A percentile compares a stretch with the other conserved stretches of the same genome.
These are phyloP conservation scores for Cercospora nicotianae DNA, from an alignment of 2,329 filamentous ascomycete species.

Conservation along the genomic window DNA sequence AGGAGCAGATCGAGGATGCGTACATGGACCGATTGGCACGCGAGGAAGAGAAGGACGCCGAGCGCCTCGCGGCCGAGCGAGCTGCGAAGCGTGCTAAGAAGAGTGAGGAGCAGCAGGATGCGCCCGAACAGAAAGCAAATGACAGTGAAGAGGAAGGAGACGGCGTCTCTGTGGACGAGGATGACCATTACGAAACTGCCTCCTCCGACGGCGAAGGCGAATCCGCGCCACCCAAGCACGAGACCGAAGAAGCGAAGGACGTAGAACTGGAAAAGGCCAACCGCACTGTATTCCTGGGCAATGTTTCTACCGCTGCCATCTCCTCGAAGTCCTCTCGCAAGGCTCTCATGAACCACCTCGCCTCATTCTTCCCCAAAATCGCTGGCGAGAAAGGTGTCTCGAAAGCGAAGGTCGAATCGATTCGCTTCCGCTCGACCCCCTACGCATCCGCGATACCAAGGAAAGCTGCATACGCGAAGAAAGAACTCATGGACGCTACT, in stretches of 20 bases:
- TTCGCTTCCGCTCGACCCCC: constrained; percentile 91
- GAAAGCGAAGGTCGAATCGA: constrained; percentile 76
- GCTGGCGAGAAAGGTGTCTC: constrained; percentile 48
- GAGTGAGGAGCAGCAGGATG: constrained; percentile 22
- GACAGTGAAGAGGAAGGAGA: constrained; percentile 31
- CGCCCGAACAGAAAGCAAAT: constrained; percentile 26
- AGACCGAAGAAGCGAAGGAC: constrained; percentile 48
- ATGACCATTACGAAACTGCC: constrained; percentile 27
- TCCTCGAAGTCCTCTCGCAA: constrained; percentile 80
- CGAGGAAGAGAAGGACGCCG: constrained; percentile 43
- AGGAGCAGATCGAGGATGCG: constrained; percentile 67
- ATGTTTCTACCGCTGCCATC: constrained; percentile 81
- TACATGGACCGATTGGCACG: constrained; percentile 66
- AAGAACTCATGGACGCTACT: constrained; percentile 85
- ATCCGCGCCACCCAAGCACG: constrained; percentile 60
- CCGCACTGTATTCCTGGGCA: constrained; percentile 89
- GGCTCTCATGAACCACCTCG: constrained; percentile 71
- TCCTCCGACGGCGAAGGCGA: constrained; percentile 44
- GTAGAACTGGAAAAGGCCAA: constrained; percentile 78
- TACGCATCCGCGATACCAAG: constrained; percentile 83
- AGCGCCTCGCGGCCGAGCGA: constrained; percentile 31
- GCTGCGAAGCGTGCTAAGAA: constrained; percentile 36
- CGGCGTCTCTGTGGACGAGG: constrained; percentile 30
- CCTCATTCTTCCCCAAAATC: constrained; percentile 66
- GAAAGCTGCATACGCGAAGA: constrained; percentile 90